Evolutionary conservation across 805 yeast species (phyloP).

Genomic region (Wickerhamiella hasegawae): DNA sequence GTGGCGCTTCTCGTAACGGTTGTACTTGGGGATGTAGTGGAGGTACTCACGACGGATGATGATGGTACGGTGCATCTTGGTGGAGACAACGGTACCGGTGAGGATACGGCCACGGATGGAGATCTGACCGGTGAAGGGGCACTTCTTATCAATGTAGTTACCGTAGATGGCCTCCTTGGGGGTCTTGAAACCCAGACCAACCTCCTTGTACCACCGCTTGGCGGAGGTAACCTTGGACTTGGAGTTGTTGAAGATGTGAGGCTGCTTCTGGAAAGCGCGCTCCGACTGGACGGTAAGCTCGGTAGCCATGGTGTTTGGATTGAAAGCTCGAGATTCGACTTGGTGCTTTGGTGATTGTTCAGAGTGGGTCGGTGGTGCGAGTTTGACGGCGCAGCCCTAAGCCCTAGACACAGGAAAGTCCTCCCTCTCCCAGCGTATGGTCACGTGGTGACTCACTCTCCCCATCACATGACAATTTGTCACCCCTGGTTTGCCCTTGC

Average conservation of each 20-base stretch:
- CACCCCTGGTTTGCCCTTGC: no score
- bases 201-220: constrained; percentile 99
- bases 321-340: no score
- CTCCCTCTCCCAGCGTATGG: no score
- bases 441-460: no score
- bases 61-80: constrained; percentile 99
- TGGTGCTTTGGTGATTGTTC: no score
- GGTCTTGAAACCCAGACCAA: constrained; percentile 99
- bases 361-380: neutral
- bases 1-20: constrained; percentile 99
- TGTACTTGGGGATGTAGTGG: constrained; percentile 99
- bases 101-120: constrained; percentile 99
- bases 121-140: constrained; percentile 95
- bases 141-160: constrained; percentile 97
- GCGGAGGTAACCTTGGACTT: constrained; percentile 96
- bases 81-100: constrained; percentile 98
- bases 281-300: constrained; percentile 99
- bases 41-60: constrained; percentile 99
- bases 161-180: constrained; percentile 98
- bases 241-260: constrained; percentile 99
- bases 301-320: constrained; percentile 58
- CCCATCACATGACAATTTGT: no score
- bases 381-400: neutral
- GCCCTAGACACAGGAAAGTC: no score
- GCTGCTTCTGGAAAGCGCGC: constrained; percentile 99